phyloP scores from a whole-genome alignment of 2,329 filamentous ascomycete genomes.

The Emericellopsis atlantica region DNA sequence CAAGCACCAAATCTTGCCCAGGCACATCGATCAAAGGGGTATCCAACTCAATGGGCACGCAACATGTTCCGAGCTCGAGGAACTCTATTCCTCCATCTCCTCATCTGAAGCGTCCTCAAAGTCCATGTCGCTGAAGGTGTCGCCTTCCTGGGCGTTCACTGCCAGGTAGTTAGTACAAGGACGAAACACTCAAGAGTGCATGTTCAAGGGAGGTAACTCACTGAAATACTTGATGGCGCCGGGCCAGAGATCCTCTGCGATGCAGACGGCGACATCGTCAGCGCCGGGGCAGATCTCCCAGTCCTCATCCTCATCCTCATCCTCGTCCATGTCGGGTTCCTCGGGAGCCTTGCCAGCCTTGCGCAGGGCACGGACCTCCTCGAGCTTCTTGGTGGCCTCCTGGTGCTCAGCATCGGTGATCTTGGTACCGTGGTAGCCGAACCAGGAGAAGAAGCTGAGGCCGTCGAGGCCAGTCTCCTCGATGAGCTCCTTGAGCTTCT shows the following conservation, averaged over 20 bases:
- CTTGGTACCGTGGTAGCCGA: constrained; percentile 62
- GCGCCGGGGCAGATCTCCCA: constrained; percentile 82
- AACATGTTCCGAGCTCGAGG: constrained; percentile 9
- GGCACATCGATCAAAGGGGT: no score
- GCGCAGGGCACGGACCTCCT: constrained; percentile 38
- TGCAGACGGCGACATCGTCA: constrained; percentile 65
- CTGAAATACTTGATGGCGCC: constrained; percentile 85
- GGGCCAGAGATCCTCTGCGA: constrained; percentile 83
- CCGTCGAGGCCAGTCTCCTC: constrained; percentile 49
- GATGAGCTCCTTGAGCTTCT: constrained; percentile 39
- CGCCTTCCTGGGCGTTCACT: constrained; percentile 50
- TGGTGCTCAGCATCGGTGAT: constrained; percentile 62
- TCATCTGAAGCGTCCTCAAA: constrained; percentile 45
- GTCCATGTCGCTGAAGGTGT: constrained; percentile 54
- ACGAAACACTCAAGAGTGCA: background rate
- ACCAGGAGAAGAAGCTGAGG: constrained; percentile 79
- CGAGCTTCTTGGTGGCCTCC: constrained; percentile 46
- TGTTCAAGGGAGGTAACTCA: constrained; percentile 35
- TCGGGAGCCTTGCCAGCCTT: constrained; percentile 36
- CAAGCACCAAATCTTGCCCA: no score
- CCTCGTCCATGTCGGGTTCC: constrained; percentile 34
- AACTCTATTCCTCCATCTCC: constrained; percentile 30
- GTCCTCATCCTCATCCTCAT: constrained; percentile 50
- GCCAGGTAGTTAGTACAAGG: constrained; percentile 19
- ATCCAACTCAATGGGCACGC: no score